phyloP scores from a whole-genome alignment of 208 protist genomes.

The Crithidia brevicula region DNA sequence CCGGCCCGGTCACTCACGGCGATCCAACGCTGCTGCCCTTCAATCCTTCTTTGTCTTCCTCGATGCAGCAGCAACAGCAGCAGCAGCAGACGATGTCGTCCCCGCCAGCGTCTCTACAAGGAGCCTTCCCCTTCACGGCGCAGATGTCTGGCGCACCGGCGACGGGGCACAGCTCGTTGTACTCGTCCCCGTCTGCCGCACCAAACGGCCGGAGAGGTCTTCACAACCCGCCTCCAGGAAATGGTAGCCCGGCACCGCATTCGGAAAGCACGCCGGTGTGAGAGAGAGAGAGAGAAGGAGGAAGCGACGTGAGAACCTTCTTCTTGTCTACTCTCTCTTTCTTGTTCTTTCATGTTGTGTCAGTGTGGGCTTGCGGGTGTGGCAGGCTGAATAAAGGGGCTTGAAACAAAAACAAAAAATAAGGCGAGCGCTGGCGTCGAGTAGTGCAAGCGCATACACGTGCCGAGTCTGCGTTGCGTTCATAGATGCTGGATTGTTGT shows the following conservation, averaged over 20 bases:
- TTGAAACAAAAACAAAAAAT: background rate
- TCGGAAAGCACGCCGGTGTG: no score
- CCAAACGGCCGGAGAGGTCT: no score
- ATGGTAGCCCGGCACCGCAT: background rate
- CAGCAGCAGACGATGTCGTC: background rate
- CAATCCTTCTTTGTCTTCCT: no score
- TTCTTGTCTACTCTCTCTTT: background rate
- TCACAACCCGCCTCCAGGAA: background rate
- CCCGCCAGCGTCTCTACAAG: background rate
- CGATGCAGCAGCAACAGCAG: slow-evolving; percentile 5
- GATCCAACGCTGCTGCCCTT: background rate
- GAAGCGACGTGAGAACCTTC: no score
- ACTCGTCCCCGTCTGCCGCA: background rate
- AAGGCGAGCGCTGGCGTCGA: no score
- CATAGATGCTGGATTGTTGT: no score
- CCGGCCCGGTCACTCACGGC: slow-evolving; percentile 8
- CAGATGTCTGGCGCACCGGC: background rate
- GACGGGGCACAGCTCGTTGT: background rate
- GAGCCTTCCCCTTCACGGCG: background rate
- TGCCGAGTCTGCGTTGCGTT: no score
- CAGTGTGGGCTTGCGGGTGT: background rate
- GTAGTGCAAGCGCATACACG: no score
- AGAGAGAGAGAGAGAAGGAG: no score
- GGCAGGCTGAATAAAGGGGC: no score
- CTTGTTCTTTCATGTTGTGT: background rate